Evolutionary conservation across 352 stramenopile genomes (phyloP).

Genomic region (Pythium brassicae): DNA sequence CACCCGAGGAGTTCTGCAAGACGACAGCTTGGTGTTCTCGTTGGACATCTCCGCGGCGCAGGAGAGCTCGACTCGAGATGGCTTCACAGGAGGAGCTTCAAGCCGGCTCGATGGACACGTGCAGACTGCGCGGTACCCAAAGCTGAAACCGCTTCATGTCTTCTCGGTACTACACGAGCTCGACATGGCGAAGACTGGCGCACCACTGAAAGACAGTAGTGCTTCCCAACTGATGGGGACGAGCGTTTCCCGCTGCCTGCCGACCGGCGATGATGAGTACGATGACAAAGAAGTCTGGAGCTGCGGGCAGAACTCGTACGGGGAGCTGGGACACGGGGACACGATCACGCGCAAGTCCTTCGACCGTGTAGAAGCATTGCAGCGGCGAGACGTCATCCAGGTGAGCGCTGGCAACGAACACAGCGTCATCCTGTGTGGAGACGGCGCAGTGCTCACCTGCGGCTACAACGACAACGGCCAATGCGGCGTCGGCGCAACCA

Average conservation of each 20-base stretch:
- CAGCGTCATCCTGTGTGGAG: slow-evolving; percentile 70
- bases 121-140: slow-evolving; percentile 30
- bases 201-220: not conserved
- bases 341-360: slow-evolving; percentile 81
- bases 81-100: not conserved
- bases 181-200: slow-evolving; percentile 25
- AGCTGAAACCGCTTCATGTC: slow-evolving; percentile 44
- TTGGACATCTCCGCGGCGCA: slow-evolving; percentile 33
- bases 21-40: slow-evolving; percentile 19
- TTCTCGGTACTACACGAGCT: slow-evolving; percentile 36
- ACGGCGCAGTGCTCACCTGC: slow-evolving; percentile 81
- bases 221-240: not conserved
- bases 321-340: slow-evolving; percentile 90
- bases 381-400: slow-evolving; percentile 76
- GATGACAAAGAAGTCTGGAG: slow-evolving; percentile 90
- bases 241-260: not conserved
- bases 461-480: slow-evolving; percentile 95
- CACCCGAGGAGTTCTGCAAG: slow-evolving; percentile 24
- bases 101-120: slow-evolving; percentile 18
- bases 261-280: slow-evolving; percentile 24
- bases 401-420: slow-evolving; percentile 92
- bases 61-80: slow-evolving; percentile 17
- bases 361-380: slow-evolving; percentile 62
- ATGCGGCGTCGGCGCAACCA: slow-evolving; percentile 85
- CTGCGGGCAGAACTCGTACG: slow-evolving; percentile 94